phyloP scores from a whole-genome alignment of 352 stramenopile species.

The Globisporangium ultimum region DNA sequence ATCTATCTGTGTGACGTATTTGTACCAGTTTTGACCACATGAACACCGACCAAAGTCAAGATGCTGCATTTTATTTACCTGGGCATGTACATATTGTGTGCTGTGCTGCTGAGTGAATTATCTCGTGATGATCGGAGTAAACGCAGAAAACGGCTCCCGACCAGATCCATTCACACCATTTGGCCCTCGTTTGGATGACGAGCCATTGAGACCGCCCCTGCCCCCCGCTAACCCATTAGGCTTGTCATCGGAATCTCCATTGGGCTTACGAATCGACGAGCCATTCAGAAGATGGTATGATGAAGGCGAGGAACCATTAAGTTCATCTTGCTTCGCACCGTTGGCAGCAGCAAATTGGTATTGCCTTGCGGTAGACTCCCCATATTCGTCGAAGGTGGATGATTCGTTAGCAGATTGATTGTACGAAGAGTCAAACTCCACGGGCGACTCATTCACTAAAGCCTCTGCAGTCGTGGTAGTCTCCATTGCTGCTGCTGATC shows the following conservation, averaged over 20 bases:
- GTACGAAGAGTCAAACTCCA: slow-evolving; percentile 20
- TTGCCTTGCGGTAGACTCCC: slow-evolving; percentile 1
- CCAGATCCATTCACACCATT: slow-evolving; percentile 22
- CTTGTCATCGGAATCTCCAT: slow-evolving; percentile 21
- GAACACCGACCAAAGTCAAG: too few species aligned
- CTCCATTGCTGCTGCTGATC: slow-evolving; percentile 10
- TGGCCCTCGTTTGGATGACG: slow-evolving; percentile 15
- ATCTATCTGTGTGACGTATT: slow-evolving; percentile 6
- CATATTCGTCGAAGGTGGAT: slow-evolving; percentile 14
- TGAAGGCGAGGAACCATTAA: slow-evolving; percentile 6
- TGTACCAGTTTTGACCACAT: too few species aligned
- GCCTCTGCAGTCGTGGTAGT: neutral
- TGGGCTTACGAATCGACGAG: neutral
- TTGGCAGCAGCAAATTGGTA: slow-evolving; percentile 6
- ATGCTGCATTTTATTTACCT: neutral
- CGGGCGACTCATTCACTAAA: neutral
- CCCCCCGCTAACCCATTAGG: slow-evolving; percentile 10
- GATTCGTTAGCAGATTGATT: slow-evolving; percentile 5
- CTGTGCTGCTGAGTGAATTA: slow-evolving; percentile 23
- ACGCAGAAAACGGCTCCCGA: slow-evolving; percentile 74
- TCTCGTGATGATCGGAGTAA: slow-evolving; percentile 85
- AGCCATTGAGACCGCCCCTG: slow-evolving; percentile 22
- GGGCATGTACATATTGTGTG: neutral
- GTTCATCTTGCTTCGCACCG: slow-evolving; percentile 10
- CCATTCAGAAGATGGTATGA: slow-evolving; percentile 9